Percentiles rank a stretch among this genome's conserved stretches.
These are phyloP conservation scores for Phialemoniopsis sp. DNA, from an alignment of 2,329 filamentous ascomycete genomes.

Conservation along the genomic window DNA sequence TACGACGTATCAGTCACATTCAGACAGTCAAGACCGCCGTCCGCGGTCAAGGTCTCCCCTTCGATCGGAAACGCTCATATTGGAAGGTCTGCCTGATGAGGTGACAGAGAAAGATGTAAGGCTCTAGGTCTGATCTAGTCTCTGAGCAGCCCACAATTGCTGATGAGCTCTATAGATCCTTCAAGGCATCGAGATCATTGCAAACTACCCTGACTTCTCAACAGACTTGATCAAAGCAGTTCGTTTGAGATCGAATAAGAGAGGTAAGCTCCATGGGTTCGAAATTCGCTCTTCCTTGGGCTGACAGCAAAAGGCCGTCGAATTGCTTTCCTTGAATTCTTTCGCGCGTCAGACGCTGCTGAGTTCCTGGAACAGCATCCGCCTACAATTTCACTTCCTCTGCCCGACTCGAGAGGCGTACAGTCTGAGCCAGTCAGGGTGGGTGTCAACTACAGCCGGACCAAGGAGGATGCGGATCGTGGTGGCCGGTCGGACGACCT, in stretches of 20 bases:
- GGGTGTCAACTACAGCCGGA: conserved; percentile 28
- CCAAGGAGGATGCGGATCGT: conserved; percentile 24
- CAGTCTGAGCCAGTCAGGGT: conserved; percentile 21
- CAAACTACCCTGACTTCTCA: conserved; percentile 8
- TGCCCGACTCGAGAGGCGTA: conserved; percentile 19
- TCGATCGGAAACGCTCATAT: conserved; percentile 34
- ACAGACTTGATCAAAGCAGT: conserved; percentile 10
- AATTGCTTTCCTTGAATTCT: conserved; percentile 35
- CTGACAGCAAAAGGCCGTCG: conserved; percentile 14
- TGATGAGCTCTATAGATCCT: conserved; percentile 3
- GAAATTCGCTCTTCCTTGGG: not conserved
- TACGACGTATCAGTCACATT: too few species aligned
- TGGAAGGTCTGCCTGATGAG: conserved; percentile 47
- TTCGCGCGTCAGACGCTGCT: conserved; percentile 29
- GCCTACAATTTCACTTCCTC: conserved; percentile 27
- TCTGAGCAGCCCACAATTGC: not conserved
- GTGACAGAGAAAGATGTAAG: conserved; percentile 49
- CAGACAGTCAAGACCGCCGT: not conserved
- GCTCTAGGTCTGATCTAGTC: conserved; percentile 1
- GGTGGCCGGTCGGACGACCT: conserved; percentile 19
- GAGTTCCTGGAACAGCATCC: conserved; percentile 31
- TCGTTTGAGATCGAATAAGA: conserved; percentile 11
- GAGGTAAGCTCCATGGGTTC: conserved; percentile 5
- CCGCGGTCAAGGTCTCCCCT: conserved; percentile 7
- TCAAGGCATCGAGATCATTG: conserved; percentile 11